Conservation (phyloP, 441 rosid species). For the Mallotus repandus region DNA sequence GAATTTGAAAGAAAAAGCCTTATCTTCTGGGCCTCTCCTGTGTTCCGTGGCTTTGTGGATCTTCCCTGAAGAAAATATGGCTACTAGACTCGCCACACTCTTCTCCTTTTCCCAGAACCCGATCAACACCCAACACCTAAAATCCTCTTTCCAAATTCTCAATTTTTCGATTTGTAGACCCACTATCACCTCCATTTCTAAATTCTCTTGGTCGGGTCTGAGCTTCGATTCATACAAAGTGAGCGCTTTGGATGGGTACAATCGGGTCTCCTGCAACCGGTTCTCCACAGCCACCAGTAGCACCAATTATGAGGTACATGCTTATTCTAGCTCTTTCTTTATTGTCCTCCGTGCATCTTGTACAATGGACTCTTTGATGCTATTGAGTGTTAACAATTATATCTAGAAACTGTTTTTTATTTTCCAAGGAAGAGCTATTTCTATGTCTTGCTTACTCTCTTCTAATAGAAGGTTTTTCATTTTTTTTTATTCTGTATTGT, state of each 20-base stretch:
- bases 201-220: slow-evolving; percentile 12
- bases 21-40: too few relatives aligned
- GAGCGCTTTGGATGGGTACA: slow-evolving; percentile 24
- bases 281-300: slow-evolving; percentile 44
- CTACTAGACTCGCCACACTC: background rate
- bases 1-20: too few relatives aligned
- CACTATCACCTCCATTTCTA: slow-evolving; percentile 21
- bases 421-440: background rate
- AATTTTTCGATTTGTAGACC: slow-evolving; percentile 13
- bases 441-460: background rate
- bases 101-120: slow-evolving; percentile 14
- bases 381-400: background rate
- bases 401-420: background rate
- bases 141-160: background rate
- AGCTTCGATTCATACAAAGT: slow-evolving; percentile 17
- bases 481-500: background rate
- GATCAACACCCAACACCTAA: background rate
- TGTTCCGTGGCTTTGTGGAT: background rate
- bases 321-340: too few relatives aligned
- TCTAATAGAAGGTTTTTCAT: background rate
- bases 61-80: slow-evolving; percentile 7
- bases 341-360: background rate
- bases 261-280: slow-evolving; percentile 44
- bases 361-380: background rate
- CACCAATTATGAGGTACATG: slow-evolving; percentile 56